Evolutionary conservation across 805 yeast genomes (phyloP).

Genomic region (Candida montana): DNA sequence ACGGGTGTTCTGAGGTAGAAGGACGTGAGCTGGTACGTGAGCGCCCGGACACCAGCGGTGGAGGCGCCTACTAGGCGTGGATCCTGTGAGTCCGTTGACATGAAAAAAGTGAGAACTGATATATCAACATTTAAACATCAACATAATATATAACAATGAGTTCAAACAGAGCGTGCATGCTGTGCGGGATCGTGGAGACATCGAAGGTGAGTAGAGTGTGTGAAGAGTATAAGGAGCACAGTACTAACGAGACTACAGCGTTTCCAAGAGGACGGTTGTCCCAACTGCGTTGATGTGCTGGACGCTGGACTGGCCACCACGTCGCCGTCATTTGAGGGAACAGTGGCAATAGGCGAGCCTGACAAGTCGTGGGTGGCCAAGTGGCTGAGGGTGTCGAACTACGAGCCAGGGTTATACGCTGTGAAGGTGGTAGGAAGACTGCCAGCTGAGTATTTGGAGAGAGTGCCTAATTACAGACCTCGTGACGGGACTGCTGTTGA

Average conservation of each 20-base stretch:
- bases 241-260: constrained; percentile 27
- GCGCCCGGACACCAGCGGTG: constrained; percentile 82
- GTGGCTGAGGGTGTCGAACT: constrained; percentile 89
- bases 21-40: constrained; percentile 71
- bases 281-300: constrained; percentile 89
- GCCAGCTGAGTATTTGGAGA: constrained; percentile 78
- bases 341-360: constrained; percentile 85
- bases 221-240: too few relatives aligned
- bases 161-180: constrained; percentile 68
- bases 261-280: constrained; percentile 86
- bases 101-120: too few relatives aligned
- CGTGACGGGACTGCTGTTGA: constrained; percentile 86
- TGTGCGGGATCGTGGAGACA: constrained; percentile 89
- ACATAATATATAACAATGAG: not conserved
- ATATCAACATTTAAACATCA: too few relatives aligned
- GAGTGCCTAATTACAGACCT: constrained; percentile 80
- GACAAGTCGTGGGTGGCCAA: constrained; percentile 91
- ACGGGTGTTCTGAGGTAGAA: constrained; percentile 76
- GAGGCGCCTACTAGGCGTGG: constrained; percentile 66
- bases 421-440: constrained; percentile 88
- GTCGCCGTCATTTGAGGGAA: constrained; percentile 93
- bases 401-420: constrained; percentile 87
- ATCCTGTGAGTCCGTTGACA: constrained; percentile 22
- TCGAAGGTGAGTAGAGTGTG: constrained; percentile 56
- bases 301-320: constrained; percentile 85